Base-by-base conservation (phyloP, 2,329 filamentous ascomycete species). In the Penicillium corylophilum region DNA sequence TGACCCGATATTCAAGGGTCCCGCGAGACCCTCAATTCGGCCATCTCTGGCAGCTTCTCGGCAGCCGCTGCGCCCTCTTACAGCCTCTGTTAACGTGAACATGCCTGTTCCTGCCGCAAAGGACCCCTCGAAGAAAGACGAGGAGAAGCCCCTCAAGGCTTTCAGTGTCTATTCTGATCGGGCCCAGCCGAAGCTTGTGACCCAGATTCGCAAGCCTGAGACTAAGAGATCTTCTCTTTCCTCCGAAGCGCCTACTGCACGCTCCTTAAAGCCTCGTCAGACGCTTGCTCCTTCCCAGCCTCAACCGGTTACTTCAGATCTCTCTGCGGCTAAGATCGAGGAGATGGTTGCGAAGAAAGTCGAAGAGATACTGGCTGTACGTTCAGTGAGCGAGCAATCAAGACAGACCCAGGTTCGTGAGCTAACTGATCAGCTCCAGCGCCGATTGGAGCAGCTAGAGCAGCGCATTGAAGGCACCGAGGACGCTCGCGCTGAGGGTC, bases 311-410 rank as follows among this genome's bases (percentile, higher is more conserved):
- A 71, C 58, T 80, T 76, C 70, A 79, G 60, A 82, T 73, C 56
- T 90, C 8, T 87, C 86, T 0, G 82, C 85, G 16, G 87, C 85
- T 12, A 86, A 86, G 46, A 95, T 97, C 54, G 92, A 96, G 69
- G 89, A 91, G 35, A 85, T 96, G 74, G 90, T 97, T 1, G 89
- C 96, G 71, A 89, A 88, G 62, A 95, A 95, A 65, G 89, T 97
- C 1, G 87, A 88, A 53, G 91, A 96, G 73, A 91, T 94, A 31
- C 78, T 97, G 1, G 90, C 92, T 0, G 86, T 87, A n/a, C 83
- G 87, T 47, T 84, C 82, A 1, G 66, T 83, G 15, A 80, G 82
- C 56, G 83, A 86, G 72, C 80, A 53, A 67, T 76, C 52, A 57
- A 74, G 38, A 50, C 74, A 72, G 57, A 70, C 59, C 56, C 73